phyloP scores from a whole-genome alignment of 371 early-diverging fungal species.

The Mucor mucedo region DNA sequence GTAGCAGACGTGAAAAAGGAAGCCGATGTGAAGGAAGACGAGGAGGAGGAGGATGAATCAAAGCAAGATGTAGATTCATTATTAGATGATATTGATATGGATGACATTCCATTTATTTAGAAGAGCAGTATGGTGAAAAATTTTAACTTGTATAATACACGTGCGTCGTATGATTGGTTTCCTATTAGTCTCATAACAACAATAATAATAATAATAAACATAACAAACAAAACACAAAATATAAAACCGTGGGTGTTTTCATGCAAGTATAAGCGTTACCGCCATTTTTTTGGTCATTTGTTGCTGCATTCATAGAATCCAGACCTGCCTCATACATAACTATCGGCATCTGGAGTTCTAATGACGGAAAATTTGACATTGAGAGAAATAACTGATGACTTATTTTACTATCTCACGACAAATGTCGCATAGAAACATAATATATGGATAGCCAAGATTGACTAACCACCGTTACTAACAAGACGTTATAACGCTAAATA shows the following conservation, averaged over 20 bases:
- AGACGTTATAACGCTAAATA: too few relatives aligned
- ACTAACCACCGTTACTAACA: too few relatives aligned
- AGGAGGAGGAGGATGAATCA: slow-evolving; percentile 18
- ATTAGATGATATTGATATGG: slow-evolving; percentile 61
- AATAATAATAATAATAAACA: background rate
- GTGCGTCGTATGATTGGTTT: background rate
- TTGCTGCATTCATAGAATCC: too few relatives aligned
- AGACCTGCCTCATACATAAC: too few relatives aligned
- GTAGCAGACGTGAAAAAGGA: slow-evolving; percentile 15
- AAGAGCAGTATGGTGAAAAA: background rate
- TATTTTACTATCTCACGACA: too few relatives aligned
- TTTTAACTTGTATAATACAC: background rate
- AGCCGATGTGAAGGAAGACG: slow-evolving; percentile 14
- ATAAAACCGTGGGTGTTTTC: background rate
- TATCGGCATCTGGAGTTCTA: too few relatives aligned
- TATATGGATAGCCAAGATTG: too few relatives aligned
- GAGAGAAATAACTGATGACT: too few relatives aligned
- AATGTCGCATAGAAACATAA: too few relatives aligned
- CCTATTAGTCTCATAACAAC: background rate
- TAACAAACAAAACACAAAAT: background rate
- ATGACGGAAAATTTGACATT: too few relatives aligned
- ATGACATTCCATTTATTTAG: slow-evolving; percentile 59
- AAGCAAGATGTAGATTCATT: slow-evolving; percentile 42
- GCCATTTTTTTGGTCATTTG: too few relatives aligned
- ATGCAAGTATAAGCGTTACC: too few relatives aligned